phyloP scores from a whole-genome alignment of 192 early-diverging fungal genomes.

The Linnemannia schmuckeri region DNA sequence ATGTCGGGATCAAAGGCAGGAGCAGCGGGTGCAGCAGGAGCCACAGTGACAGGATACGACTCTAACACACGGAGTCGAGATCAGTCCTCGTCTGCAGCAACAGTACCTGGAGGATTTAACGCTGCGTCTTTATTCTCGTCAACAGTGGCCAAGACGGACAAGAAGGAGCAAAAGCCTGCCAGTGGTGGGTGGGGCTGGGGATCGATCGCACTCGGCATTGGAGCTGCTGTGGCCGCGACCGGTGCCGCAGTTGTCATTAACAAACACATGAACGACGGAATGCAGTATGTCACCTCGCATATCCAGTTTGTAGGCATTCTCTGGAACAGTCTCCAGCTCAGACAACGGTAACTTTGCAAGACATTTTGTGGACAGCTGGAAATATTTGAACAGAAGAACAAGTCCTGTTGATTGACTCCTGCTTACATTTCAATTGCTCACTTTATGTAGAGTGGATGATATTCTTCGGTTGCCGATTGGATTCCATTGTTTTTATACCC shows the following conservation, averaged over 20 bases:
- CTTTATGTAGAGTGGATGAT: constrained; percentile 12
- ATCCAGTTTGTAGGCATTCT: constrained; percentile 68
- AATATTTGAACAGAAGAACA: neutral
- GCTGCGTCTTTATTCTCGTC: constrained; percentile 20
- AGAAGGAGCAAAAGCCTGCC: constrained; percentile 18
- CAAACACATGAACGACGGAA: constrained; percentile 48
- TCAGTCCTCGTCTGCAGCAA: neutral
- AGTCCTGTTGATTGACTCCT: neutral
- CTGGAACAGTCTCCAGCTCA: constrained; percentile 50
- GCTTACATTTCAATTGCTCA: neutral
- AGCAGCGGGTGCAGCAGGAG: neutral
- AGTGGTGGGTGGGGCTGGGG: constrained; percentile 57
- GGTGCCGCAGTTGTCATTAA: constrained; percentile 58
- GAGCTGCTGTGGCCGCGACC: constrained; percentile 56
- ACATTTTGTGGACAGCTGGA: neutral
- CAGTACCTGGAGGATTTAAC: constrained; percentile 21
- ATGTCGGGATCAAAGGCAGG: neutral
- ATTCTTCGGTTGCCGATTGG: constrained; percentile 30
- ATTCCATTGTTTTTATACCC: constrained; percentile 60
- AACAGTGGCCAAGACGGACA: neutral
- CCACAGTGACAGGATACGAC: constrained; percentile 2
- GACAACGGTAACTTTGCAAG: constrained; percentile 51
- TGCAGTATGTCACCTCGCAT: constrained; percentile 58
- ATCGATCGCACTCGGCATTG: constrained; percentile 53
- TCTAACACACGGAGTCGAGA: constrained; percentile 1